Conservation (phyloP, 257 asterid species). For the Linaria vulgaris region DNA sequence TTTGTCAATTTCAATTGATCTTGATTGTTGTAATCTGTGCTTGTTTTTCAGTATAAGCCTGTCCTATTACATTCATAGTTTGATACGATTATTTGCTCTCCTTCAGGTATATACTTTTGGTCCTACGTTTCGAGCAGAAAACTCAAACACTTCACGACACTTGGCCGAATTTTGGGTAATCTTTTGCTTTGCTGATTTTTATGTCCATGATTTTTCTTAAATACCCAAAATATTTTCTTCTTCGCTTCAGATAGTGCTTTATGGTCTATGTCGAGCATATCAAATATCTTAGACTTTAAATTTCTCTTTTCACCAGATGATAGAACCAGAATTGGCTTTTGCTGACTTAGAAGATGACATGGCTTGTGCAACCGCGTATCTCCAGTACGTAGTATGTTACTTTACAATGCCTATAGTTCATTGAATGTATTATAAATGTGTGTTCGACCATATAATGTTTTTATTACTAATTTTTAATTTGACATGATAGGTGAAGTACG, state of each 20-base stretch:
- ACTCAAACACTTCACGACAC: conserved; percentile 93
- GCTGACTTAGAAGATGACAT: conserved; percentile 98
- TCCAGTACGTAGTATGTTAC: conserved; percentile 99
- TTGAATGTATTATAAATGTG: conserved; percentile 15
- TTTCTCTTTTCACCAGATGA: conserved; percentile 64
- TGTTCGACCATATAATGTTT: conserved; percentile 23
- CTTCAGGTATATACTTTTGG: conserved; percentile 95
- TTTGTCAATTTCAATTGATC: conserved; percentile 1
- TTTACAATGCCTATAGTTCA: conserved; percentile 41
- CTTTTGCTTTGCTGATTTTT: conserved; percentile 3
- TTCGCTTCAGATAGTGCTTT: conserved; percentile 6
- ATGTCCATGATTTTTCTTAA: conserved; percentile 4
- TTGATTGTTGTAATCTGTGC: too few relatives aligned
- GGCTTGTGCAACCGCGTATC: conserved; percentile 99
- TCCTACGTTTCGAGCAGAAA: conserved; percentile 98
- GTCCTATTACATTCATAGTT: conserved; percentile 19
- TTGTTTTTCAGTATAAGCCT: neutral
- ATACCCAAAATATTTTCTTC: conserved; percentile 3
- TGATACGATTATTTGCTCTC: conserved; percentile 25
- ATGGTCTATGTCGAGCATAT: conserved; percentile 14
- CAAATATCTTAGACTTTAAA: conserved; percentile 26
- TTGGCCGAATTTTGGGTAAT: conserved; percentile 97
- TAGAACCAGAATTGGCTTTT: conserved; percentile 97
- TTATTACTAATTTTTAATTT: conserved; percentile 19
- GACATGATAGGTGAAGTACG: conserved; percentile 65